Evolutionary conservation across 805 yeast genomes (phyloP), one percentile per base, ranked within the genome.

Genomic region (Saccharomycopsis babjevae): DNA sequence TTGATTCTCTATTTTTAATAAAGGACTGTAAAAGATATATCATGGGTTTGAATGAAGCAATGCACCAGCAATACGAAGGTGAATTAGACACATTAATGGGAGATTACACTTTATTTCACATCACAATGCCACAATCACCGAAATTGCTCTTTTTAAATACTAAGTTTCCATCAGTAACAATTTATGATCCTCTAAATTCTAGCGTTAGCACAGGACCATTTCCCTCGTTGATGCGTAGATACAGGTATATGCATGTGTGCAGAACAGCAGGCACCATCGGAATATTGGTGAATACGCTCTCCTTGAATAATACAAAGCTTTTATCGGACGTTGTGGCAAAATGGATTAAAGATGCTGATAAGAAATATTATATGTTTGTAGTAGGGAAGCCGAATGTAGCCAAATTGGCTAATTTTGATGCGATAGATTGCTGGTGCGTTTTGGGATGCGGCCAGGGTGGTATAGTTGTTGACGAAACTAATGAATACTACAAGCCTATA

Each of bases 321-420:
- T 74, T 93, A 40, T 77, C 93, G 59, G 82, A 84, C 59, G 76
- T 77, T 39, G 80, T 91, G 7, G 80, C 83, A 16, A 70, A 75
- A 30, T 79, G 86, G 72, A 82, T 94, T 61, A 80, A 78, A 58
- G 77, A 76, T 3, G 91, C 93, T 0, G 97, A 89, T 1, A 94
- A 94, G 73, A 94, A 94, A 69, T 93, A 89, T 66, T 94, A 94
- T 69, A 81, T 90, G 70, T 91, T 94, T 74, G 98, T 92, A 3
- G 98, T 94, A 3, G 99, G 99, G 11, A 94, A 94, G 71, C 98
- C 98, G 10, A 94, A 94, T 69, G 97, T 94, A 20, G 97, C 99
- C 30, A 94, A 94, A 69, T 76, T 94, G 58, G 99, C 98, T 10
- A 94, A 94, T 71, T 94, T 94, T 70, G 99, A 93, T 64, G 85